phyloP scores from a whole-genome alignment of 2,329 filamentous ascomycete species.

The Pseudogymnoascus sp. region DNA sequence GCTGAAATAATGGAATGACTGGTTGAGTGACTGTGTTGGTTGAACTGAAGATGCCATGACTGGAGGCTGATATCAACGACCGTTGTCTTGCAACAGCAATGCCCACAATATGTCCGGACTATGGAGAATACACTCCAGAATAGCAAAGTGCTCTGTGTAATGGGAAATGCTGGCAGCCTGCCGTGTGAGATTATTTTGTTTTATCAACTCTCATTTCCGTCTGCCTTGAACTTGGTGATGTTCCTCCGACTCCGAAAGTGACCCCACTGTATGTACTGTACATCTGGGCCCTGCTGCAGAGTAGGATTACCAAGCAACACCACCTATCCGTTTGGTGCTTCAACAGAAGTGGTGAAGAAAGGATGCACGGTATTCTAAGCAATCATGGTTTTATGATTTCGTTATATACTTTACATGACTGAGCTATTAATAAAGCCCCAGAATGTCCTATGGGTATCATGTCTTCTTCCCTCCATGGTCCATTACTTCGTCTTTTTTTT shows the following conservation, averaged over 20 bases:
- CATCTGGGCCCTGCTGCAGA: background rate
- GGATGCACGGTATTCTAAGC: background rate
- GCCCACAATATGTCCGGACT: background rate
- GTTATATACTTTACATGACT: background rate
- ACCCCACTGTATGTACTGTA: background rate
- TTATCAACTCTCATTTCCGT: constrained; percentile 2
- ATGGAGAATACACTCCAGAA: background rate
- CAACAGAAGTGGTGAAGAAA: background rate
- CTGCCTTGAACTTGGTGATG: background rate
- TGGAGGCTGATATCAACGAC: background rate
- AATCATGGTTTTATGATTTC: background rate
- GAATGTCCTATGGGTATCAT: constrained; percentile 1
- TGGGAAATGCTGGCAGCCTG: background rate
- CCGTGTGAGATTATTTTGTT: background rate
- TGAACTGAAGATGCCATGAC: background rate
- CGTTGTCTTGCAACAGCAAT: background rate
- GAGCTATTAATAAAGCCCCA: background rate
- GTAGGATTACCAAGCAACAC: constrained; percentile 3
- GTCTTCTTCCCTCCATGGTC: background rate
- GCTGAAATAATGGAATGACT: constrained; percentile 14
- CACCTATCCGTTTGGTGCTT: background rate
- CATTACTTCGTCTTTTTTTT: background rate
- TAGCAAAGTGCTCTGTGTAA: background rate
- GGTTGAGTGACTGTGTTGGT: background rate
- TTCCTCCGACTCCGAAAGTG: constrained; percentile 1